Base-by-base conservation (phyloP, 2,329 filamentous ascomycete species). In the Fusarium mangiferae region DNA sequence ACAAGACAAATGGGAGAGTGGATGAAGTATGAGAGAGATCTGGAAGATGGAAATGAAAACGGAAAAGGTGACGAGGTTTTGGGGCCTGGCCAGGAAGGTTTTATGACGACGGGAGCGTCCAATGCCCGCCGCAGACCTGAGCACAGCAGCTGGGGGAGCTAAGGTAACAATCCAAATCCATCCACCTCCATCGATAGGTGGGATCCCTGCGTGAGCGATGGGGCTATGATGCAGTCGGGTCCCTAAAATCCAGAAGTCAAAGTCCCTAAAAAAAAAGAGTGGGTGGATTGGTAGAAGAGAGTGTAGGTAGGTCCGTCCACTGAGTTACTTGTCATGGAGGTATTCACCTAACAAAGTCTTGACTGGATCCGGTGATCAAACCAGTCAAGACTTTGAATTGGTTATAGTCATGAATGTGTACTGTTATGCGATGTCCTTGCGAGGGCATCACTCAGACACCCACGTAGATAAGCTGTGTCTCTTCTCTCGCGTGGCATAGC, bases 71-170 rank as follows among this genome's bases (percentile, higher is more conserved):
- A 76, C 66, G 75, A 75, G 62, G 71, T 73, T 70, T 58, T 62
- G 68, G 55, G 68, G 69, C 71, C 56, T 71, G 63, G 45, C 46
- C 67, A 35, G 39, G 56, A 78, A 75, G 77, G 77, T 78, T 78
- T 78, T 78, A 78, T 78, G 77, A 78, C 77, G 75, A 68, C 55
- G 66, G 63, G 66, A 78, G 74, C 58, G 75, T 74, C 68, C 69
- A 69, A 73, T 63, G 67, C 60, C 66, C 64, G 35, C 62, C 28
- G 41, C 45, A 69, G 59, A 68, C 49, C 45, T 60, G 26, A 62
- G 46, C 39, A 54, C 62, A 54, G 46, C 46, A 60, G 59, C 66
- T 70, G 59, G 68, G 72, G 72, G 75, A 78, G 75, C 75, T 78
- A 78, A 74, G 56, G 56, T 59, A 36, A 26, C 41, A 49, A 58